Conservation (phyloP, 768 basidiomycete species). For the Suillus americanus region DNA sequence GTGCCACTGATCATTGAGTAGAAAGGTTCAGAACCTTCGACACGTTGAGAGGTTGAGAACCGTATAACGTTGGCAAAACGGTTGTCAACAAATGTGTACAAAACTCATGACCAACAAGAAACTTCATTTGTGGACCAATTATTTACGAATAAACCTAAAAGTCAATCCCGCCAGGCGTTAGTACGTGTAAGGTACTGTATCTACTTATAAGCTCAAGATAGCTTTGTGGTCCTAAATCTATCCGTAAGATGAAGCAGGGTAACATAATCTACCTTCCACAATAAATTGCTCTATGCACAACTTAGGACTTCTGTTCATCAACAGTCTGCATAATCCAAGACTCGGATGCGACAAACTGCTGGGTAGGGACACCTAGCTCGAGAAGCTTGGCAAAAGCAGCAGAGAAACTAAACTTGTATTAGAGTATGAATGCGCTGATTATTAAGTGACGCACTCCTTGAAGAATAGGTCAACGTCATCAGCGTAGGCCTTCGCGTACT, state of each 20-base stretch:
- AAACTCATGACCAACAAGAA: neutral
- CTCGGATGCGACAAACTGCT: conserved; percentile 73
- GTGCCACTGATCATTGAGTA: neutral
- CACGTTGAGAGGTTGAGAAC: neutral
- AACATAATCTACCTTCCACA: neutral
- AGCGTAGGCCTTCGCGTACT: conserved; percentile 85
- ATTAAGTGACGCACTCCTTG: conserved; percentile 70
- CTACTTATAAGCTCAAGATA: neutral
- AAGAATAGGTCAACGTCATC: conserved; percentile 86
- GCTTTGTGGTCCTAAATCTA: neutral
- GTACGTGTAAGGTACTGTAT: neutral
- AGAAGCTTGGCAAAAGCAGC: conserved; percentile 74
- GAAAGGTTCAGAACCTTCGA: neutral
- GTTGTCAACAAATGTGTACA: neutral
- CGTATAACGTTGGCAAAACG: neutral
- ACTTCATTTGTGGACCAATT: neutral
- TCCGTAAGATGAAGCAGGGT: neutral
- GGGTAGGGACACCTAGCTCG: conserved; percentile 88
- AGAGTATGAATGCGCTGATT: neutral
- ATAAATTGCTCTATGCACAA: neutral
- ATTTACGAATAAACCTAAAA: neutral
- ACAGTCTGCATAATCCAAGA: conserved; percentile 63
- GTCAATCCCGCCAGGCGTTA: neutral
- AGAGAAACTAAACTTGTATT: conserved; percentile 67
- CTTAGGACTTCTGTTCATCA: conserved; percentile 11